phyloP scores from a whole-genome alignment of 345 rosid species.

The Physaria fendleri region DNA sequence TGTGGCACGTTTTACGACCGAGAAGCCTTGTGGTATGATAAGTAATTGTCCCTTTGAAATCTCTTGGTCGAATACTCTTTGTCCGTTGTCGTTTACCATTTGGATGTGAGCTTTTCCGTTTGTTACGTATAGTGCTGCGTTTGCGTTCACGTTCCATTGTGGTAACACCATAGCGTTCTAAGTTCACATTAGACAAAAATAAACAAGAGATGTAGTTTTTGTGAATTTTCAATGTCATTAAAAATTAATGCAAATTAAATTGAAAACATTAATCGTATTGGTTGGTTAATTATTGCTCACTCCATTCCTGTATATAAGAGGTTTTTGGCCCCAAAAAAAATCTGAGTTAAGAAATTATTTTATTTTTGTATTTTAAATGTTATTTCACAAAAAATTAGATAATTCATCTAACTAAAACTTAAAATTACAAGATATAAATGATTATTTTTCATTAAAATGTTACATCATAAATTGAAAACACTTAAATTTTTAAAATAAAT shows the following conservation, averaged over 20 bases:
- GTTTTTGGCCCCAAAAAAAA: too few species aligned
- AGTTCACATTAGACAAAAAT: background rate
- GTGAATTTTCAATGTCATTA: background rate
- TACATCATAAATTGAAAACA: too few species aligned
- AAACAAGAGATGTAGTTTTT: background rate
- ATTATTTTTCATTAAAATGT: too few species aligned
- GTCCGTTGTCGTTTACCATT: slow-evolving; percentile 55
- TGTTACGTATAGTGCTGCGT: slow-evolving; percentile 49
- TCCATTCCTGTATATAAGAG: too few species aligned
- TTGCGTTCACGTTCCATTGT: slow-evolving; percentile 58
- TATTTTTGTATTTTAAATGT: too few species aligned
- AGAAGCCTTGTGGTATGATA: slow-evolving; percentile 56
- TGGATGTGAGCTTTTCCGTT: slow-evolving; percentile 48
- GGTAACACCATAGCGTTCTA: slow-evolving; percentile 39
- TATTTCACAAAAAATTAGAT: too few species aligned
- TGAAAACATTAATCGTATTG: background rate
- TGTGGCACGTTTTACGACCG: slow-evolving; percentile 41
- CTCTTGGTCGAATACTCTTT: slow-evolving; percentile 46
- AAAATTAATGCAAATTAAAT: background rate
- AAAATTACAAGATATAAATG: too few species aligned
- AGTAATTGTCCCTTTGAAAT: slow-evolving; percentile 46
- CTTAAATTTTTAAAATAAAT: too few species aligned
- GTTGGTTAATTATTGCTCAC: too few species aligned
- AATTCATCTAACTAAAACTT: too few species aligned
- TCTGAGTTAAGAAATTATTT: too few species aligned